These are phyloP conservation scores for Colletotrichum caudatum DNA, from an alignment of 2,329 filamentous ascomycete species.

Conservation along the genomic window DNA sequence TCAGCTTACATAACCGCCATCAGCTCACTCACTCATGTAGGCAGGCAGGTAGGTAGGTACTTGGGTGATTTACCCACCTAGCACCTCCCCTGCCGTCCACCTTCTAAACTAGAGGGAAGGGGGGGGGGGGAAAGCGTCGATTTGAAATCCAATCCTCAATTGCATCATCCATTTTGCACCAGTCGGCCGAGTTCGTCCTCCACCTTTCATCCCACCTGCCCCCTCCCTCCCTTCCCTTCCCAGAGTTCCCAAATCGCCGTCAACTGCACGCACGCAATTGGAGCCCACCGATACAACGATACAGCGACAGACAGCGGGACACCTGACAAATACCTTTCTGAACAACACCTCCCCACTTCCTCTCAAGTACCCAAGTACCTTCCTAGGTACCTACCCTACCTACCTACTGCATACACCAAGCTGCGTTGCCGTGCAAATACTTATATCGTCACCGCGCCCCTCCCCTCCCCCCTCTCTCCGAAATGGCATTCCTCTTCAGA, in stretches of 20 bases:
- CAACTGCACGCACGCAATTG: background rate
- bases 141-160: constrained; percentile 30
- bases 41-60: no score
- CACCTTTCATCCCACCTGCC: no score
- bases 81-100: background rate
- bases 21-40: background rate
- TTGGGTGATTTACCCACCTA: no score
- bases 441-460: constrained; percentile 22
- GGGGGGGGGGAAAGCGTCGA: background rate
- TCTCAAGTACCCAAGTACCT: background rate
- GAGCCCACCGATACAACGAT: background rate
- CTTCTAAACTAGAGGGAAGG: background rate
- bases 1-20: background rate
- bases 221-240: no score
- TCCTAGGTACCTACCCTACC: no score
- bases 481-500: constrained; percentile 74
- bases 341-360: background rate
- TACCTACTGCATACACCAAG: no score
- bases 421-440: constrained; percentile 6
- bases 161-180: constrained; percentile 30
- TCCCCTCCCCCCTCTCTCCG: background rate
- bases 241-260: no score
- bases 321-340: constrained; percentile 17
- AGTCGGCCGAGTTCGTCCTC: constrained; percentile 17
- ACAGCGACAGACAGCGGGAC: background rate